Evolutionary conservation across 805 yeast genomes (phyloP).

Genomic region (Gaillardinia entomophila): DNA sequence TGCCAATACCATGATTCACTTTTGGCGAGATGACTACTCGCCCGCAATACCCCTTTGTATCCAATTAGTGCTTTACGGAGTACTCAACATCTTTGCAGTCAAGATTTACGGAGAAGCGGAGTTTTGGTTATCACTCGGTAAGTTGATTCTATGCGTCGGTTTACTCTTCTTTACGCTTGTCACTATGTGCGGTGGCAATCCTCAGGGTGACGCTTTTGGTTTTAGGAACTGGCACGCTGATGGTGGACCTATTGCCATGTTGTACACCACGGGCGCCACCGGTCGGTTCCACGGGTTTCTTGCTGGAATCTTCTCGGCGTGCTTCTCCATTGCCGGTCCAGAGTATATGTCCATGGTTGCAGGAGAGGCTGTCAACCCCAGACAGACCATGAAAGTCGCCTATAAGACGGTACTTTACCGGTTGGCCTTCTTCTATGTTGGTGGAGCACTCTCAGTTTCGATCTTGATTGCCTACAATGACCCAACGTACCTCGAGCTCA

Average conservation of each 20-base stretch:
- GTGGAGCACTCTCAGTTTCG: conserved; percentile 38
- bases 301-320: conserved; percentile 32
- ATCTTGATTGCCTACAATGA: conserved; percentile 50
- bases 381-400: conserved; percentile 33
- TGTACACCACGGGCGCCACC: conserved; percentile 26
- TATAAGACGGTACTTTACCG: conserved; percentile 40
- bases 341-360: conserved; percentile 41
- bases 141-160: conserved; percentile 55
- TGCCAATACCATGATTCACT: conserved; percentile 50
- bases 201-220: conserved; percentile 44
- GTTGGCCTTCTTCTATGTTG: conserved; percentile 38
- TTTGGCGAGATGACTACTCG: conserved; percentile 44
- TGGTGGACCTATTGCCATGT: conserved; percentile 37
- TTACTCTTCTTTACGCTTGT: conserved; percentile 68
- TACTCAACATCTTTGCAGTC: conserved; percentile 27
- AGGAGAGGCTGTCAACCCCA: conserved; percentile 39
- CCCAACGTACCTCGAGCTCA: conserved; percentile 43
- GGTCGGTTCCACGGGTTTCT: conserved; percentile 41
- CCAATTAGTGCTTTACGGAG: conserved; percentile 37
- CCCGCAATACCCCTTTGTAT: conserved; percentile 42
- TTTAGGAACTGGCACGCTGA: conserved; percentile 28
- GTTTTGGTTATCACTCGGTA: conserved; percentile 18
- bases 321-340: conserved; percentile 38
- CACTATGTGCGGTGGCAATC: conserved; percentile 87
- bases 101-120: conserved; percentile 13